A percentile compares a stretch with the other conserved stretches of the same genome.
phyloP scores from a whole-genome alignment of 2,329 filamentous ascomycete species.

The Fusarium torreyae region DNA sequence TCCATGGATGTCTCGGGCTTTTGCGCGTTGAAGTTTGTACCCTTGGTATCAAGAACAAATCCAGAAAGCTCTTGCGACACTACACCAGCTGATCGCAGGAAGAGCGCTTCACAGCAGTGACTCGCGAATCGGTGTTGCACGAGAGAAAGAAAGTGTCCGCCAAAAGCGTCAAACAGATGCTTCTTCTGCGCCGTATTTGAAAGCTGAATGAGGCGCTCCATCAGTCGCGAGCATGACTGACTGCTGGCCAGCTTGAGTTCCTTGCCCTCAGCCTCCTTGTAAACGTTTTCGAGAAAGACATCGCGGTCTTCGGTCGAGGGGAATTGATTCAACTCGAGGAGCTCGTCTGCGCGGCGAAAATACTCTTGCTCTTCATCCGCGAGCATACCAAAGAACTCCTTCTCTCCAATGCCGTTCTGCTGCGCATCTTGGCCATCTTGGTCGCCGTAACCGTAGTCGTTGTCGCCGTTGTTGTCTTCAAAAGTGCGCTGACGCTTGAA shows the following conservation, averaged over 20 bases:
- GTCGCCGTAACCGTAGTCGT: slow-evolving; percentile 42
- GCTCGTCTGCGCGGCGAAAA: slow-evolving; percentile 89
- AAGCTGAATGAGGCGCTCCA: slow-evolving; percentile 91
- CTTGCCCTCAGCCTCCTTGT: slow-evolving; percentile 88
- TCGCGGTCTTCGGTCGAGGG: slow-evolving; percentile 79
- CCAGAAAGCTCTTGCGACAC: slow-evolving; percentile 80
- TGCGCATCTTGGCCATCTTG: slow-evolving; percentile 45
- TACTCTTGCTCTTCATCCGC: slow-evolving; percentile 96
- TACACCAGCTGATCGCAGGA: slow-evolving; percentile 83
- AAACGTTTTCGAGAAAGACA: slow-evolving; percentile 85
- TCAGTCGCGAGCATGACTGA: slow-evolving; percentile 92
- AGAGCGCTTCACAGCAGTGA: slow-evolving; percentile 96
- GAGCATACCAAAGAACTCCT: slow-evolving; percentile 92
- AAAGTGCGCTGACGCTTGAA: slow-evolving; percentile 48
- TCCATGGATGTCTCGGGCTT: slow-evolving; percentile 79
- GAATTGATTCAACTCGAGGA: slow-evolving; percentile 93
- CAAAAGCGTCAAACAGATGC: slow-evolving; percentile 87
- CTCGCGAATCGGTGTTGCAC: slow-evolving; percentile 97
- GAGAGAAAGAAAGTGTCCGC: slow-evolving; percentile 87
- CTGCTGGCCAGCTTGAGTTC: slow-evolving; percentile 97
- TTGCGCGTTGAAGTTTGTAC: slow-evolving; percentile 60
- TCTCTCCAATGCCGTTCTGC: slow-evolving; percentile 63
- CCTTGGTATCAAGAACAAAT: slow-evolving; percentile 61
- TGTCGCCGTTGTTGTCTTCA: slow-evolving; percentile 32
- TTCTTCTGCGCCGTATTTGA: slow-evolving; percentile 87